Conservation (phyloP, 2,329 filamentous ascomycete species). For the Botryotinia calthae region DNA sequence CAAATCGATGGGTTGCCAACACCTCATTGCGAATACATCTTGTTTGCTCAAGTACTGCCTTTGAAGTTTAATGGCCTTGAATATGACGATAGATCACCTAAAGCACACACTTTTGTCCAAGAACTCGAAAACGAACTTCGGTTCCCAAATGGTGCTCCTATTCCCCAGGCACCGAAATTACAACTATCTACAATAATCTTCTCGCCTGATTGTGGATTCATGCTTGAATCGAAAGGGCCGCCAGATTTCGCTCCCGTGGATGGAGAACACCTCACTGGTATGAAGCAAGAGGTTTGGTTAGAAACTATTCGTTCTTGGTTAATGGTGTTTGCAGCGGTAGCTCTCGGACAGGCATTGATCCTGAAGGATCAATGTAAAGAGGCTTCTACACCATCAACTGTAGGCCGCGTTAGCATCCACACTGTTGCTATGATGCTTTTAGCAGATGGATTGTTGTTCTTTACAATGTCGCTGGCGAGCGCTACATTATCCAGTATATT, state of each 20-base stretch:
- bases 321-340: constrained; percentile 53
- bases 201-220: constrained; percentile 67
- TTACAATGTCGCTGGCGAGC: constrained; percentile 54
- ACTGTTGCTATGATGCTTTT: constrained; percentile 61
- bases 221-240: constrained; percentile 63
- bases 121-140: constrained; percentile 63
- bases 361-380: constrained; percentile 65
- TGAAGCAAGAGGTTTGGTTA: constrained; percentile 60
- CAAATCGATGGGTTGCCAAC: constrained; percentile 57
- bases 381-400: constrained; percentile 64
- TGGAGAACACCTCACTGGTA: constrained; percentile 55
- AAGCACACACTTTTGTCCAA: constrained; percentile 44
- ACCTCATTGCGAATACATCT: constrained; percentile 84
- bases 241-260: constrained; percentile 52
- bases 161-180: constrained; percentile 52
- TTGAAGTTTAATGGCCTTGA: constrained; percentile 26
- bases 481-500: constrained; percentile 54
- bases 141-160: constrained; percentile 58
- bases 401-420: constrained; percentile 64
- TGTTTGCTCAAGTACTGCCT: constrained; percentile 74
- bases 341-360: constrained; percentile 60
- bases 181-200: constrained; percentile 63
- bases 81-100: constrained; percentile 37
- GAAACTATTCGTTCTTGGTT: constrained; percentile 59
- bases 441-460: constrained; percentile 59